Percentiles rank a stretch among this genome's conserved stretches.
phyloP scores from a whole-genome alignment of 2,329 filamentous ascomycete species.

The Fusarium cyanostomum region DNA sequence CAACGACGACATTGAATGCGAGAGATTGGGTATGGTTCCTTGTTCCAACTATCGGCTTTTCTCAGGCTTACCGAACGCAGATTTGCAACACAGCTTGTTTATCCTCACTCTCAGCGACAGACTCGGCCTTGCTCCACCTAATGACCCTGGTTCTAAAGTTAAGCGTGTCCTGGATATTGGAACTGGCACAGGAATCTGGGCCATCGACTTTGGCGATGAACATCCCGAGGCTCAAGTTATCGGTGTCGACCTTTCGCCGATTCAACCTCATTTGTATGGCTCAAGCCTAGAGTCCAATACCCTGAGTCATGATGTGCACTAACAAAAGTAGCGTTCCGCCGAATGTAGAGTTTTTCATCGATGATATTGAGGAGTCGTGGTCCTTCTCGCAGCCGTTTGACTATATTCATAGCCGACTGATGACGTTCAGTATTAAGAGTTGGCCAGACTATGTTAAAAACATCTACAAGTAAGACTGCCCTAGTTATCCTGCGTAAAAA shows the following conservation, averaged over 20 bases:
- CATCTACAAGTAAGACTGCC: conserved; percentile 20
- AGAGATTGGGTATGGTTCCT: conserved; percentile 16
- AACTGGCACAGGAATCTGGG: conserved; percentile 37
- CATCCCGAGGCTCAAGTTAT: conserved; percentile 21
- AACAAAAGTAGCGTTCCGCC: conserved; percentile 20
- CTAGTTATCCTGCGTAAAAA: rapidly evolving
- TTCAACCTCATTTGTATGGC: conserved; percentile 29
- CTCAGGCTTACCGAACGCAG: background rate
- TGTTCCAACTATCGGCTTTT: background rate
- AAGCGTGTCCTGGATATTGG: conserved; percentile 30
- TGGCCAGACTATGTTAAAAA: conserved; percentile 15
- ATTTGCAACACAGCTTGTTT: conserved; percentile 32
- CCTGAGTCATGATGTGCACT: background rate
- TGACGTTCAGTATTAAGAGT: conserved; percentile 31
- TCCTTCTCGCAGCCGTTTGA: conserved; percentile 27
- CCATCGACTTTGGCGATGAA: conserved; percentile 28
- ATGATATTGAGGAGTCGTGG: conserved; percentile 35
- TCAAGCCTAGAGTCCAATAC: background rate
- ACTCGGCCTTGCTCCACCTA: conserved; percentile 27
- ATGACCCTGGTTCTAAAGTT: conserved; percentile 13
- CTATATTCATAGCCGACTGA: conserved; percentile 35
- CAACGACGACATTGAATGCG: conserved; percentile 30
- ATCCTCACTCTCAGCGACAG: conserved; percentile 24
- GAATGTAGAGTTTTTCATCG: conserved; percentile 32
- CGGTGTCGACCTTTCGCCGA: conserved; percentile 30